Evolutionary conservation across 805 yeast species (phyloP).

Genomic region (Metschnikowia lochheadii): DNA sequence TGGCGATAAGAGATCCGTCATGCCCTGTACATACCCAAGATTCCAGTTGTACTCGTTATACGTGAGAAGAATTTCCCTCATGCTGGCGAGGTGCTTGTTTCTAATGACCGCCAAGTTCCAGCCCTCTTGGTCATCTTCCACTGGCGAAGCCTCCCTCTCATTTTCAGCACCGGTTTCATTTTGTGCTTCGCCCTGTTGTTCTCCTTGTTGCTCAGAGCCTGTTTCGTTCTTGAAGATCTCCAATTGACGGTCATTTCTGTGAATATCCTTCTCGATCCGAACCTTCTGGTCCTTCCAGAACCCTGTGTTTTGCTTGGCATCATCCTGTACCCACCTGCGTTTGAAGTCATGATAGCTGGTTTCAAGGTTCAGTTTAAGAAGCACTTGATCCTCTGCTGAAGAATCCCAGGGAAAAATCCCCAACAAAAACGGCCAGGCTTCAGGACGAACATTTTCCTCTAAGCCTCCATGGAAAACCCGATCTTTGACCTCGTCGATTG

Average conservation of each 20-base stretch:
- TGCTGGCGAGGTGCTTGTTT: slow-evolving; percentile 68
- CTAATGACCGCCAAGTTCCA: slow-evolving; percentile 60
- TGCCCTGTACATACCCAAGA: slow-evolving; percentile 95
- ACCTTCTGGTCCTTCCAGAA: slow-evolving; percentile 88
- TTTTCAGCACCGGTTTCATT: slow-evolving; percentile 10
- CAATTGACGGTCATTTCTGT: slow-evolving; percentile 81
- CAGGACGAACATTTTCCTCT: slow-evolving; percentile 50
- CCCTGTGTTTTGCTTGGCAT: slow-evolving; percentile 46
- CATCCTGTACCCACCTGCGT: slow-evolving; percentile 61
- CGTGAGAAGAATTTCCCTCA: slow-evolving; percentile 78
- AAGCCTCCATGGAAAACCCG: slow-evolving; percentile 90
- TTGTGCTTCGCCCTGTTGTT: slow-evolving; percentile 9
- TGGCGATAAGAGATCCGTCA: slow-evolving; percentile 91
- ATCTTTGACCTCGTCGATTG: slow-evolving; percentile 74
- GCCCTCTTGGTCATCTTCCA: slow-evolving; percentile 37
- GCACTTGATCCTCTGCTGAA: slow-evolving; percentile 60
- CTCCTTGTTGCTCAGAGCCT: neutral
- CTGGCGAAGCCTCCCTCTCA: slow-evolving; percentile 9
- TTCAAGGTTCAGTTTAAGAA: slow-evolving; percentile 51
- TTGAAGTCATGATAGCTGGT: slow-evolving; percentile 63
- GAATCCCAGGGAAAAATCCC: slow-evolving; percentile 90
- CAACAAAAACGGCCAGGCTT: slow-evolving; percentile 83
- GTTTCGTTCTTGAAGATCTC: slow-evolving; percentile 55
- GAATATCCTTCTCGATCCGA: slow-evolving; percentile 90
- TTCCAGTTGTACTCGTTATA: slow-evolving; percentile 80